Conservation (phyloP, 805 yeast species). For the Myxozyma udenii region DNA sequence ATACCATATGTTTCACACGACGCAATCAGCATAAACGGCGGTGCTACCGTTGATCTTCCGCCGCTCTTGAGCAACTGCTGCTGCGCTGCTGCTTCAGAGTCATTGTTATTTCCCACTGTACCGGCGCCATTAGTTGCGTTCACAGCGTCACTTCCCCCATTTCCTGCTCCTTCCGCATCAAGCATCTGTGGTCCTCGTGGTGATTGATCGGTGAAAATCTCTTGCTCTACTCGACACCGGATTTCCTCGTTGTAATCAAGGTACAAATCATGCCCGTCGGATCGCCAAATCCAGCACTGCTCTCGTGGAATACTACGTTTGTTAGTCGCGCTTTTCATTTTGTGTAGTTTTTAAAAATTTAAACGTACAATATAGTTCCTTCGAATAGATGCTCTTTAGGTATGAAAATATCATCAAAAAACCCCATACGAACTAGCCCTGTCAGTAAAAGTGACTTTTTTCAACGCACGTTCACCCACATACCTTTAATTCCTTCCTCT, state of each 20-base stretch:
- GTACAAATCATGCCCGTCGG: conserved; percentile 69
- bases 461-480: conserved; percentile 16
- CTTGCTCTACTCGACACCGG: conserved; percentile 87
- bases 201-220: conserved; percentile 75
- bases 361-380: conserved; percentile 53
- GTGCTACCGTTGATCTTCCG: conserved; percentile 44
- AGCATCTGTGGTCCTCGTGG: conserved; percentile 64
- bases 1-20: conserved; percentile 94
- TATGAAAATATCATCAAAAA: conserved; percentile 88
- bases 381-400: conserved; percentile 83
- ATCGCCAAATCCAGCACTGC: conserved; percentile 94
- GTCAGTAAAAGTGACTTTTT: background rate
- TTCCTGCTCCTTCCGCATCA: conserved; percentile 5
- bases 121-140: conserved; percentile 32
- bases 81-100: conserved; percentile 9
- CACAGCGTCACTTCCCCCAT: conserved; percentile 1
- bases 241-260: conserved; percentile 89
- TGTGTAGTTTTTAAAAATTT: too few relatives aligned
- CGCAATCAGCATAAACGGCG: conserved; percentile 82
- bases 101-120: conserved; percentile 3
- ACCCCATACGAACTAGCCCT: conserved; percentile 59
- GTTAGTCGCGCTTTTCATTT: too few relatives aligned
- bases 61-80: conserved; percentile 8
- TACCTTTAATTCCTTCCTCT: conserved; percentile 75
- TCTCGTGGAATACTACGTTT: conserved; percentile 55